Evolutionary conservation across 2,329 filamentous ascomycete species (phyloP), one percentile per base, ranked within the genome.

Genomic region (Colletotrichum plurivorum): DNA sequence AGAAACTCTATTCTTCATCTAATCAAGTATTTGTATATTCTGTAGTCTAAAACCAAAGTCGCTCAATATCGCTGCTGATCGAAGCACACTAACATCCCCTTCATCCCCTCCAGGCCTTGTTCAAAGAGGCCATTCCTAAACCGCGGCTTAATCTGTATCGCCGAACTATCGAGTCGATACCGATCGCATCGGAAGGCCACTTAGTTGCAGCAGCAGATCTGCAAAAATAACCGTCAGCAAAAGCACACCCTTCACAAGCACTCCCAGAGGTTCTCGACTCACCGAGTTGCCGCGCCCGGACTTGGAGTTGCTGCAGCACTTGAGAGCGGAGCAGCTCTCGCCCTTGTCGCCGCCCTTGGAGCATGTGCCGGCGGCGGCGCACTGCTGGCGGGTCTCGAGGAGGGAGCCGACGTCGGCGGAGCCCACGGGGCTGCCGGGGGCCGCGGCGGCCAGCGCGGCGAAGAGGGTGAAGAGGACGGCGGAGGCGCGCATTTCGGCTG

Each of bases 121-220:
- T 25, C 22, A 25, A 4, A 25, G 4, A 25, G 22, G 5, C 22
- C 3, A 4, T 1, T 10, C 31, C 31, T n/a, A n/a, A 15, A 1
- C 7, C 16, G 18, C 16, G 4, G 13, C 39, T 15, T 1, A 4
- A 18, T 2, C 1, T 5, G 15, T 25, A 0, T 41, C 31, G 8
- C 27, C 5, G 2, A 15, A 22, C 16, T 4, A 18, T 9, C n/a
- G 5, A 16, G 16, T 1, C 1, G n/a, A 8, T 3, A n/a, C 13
- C 2, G 18, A 5, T 5, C 31, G 31, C 31, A 36, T 36, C 7
- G 6, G 7, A 18, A 7, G n/a, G 20, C 16, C 0, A 18, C 46
- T 61, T 12, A 67, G 59, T 53, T 41, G 46, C 65, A 67, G 59
- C 65, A 67, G 60, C 65, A 67, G 39, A 53, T 39, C 64, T 67